Evolutionary conservation across 306 rosid genomes (phyloP).

Genomic region (Rubus parviflorus): DNA sequence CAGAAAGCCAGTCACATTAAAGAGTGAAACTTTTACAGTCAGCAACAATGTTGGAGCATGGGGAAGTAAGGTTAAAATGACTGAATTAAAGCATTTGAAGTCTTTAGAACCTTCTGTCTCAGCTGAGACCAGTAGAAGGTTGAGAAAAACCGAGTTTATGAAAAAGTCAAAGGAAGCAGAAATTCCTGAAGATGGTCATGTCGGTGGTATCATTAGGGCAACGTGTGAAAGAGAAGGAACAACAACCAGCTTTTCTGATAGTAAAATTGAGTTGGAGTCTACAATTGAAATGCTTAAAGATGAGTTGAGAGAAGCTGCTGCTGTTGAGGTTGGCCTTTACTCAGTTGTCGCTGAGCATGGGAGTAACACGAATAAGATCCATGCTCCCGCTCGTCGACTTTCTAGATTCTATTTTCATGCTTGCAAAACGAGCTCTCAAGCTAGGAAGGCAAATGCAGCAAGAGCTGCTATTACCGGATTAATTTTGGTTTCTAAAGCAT

Average conservation of each 20-base stretch:
- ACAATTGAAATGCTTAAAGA: slow-evolving; percentile 69
- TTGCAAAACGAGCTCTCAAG: slow-evolving; percentile 50
- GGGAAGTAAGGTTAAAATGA: slow-evolving; percentile 26
- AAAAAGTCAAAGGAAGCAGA: slow-evolving; percentile 39
- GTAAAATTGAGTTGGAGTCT: slow-evolving; percentile 43
- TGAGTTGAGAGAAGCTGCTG: slow-evolving; percentile 87
- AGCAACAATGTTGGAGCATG: slow-evolving; percentile 32
- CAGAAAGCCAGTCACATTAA: slow-evolving; percentile 34
- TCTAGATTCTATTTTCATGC: slow-evolving; percentile 80
- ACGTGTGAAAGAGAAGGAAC: slow-evolving; percentile 26
- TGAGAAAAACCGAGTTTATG: slow-evolving; percentile 27
- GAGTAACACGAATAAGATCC: slow-evolving; percentile 78
- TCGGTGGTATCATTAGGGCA: slow-evolving; percentile 23
- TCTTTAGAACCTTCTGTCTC: slow-evolving; percentile 39
- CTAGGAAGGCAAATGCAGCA: slow-evolving; percentile 61
- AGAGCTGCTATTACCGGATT: slow-evolving; percentile 71
- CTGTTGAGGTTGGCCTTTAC: slow-evolving; percentile 74
- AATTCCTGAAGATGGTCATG: slow-evolving; percentile 26
- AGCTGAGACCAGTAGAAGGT: slow-evolving; percentile 31
- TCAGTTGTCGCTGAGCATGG: slow-evolving; percentile 85
- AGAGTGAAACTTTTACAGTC: slow-evolving; percentile 26
- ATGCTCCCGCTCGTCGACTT: slow-evolving; percentile 89
- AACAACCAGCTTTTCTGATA: slow-evolving; percentile 20
- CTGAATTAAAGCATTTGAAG: slow-evolving; percentile 41
- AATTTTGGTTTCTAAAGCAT: slow-evolving; percentile 83